Conservation (phyloP, 495 filamentous ascomycete genomes). For the Penicillium angulare region DNA sequence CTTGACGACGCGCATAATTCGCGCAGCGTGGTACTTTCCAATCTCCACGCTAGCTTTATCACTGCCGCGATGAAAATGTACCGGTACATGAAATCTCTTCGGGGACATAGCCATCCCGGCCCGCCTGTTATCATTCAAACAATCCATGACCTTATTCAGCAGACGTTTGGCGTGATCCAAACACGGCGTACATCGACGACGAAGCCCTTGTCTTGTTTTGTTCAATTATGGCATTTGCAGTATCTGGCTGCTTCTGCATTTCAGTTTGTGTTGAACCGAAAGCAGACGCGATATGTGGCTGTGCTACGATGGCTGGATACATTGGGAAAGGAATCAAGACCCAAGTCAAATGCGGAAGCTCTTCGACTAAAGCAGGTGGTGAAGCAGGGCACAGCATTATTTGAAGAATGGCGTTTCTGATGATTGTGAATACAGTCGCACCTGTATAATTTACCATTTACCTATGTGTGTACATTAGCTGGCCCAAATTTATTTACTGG, state of each 20-base stretch:
- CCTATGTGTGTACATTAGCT: too few relatives aligned
- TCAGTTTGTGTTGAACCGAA: slow-evolving; percentile 58
- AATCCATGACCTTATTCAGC: slow-evolving; percentile 61
- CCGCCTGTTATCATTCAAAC: slow-evolving; percentile 60
- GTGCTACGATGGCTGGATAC: slow-evolving; percentile 63
- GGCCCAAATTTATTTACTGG: too few relatives aligned
- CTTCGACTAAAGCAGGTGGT: slow-evolving; percentile 32
- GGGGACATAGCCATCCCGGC: slow-evolving; percentile 51
- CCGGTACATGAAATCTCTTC: slow-evolving; percentile 67
- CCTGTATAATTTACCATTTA: too few relatives aligned
- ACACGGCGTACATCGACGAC: slow-evolving; percentile 38
- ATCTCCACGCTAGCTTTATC: slow-evolving; percentile 69
- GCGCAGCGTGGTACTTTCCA: slow-evolving; percentile 61
- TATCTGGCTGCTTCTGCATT: slow-evolving; percentile 72
- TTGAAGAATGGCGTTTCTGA: slow-evolving; percentile 44
- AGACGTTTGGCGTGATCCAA: slow-evolving; percentile 65
- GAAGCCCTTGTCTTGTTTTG: slow-evolving; percentile 50
- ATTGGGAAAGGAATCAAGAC: slow-evolving; percentile 33
- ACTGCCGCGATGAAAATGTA: slow-evolving; percentile 84
- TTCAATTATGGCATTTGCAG: slow-evolving; percentile 63
- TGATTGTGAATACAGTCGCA: not conserved
- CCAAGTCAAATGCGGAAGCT: slow-evolving; percentile 26
- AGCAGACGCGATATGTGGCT: slow-evolving; percentile 63
- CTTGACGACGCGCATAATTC: slow-evolving; percentile 83
- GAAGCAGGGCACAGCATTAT: slow-evolving; percentile 31